Evolutionary conservation across 345 rosid species (phyloP).

Genomic region (Hevea brasiliensis): DNA sequence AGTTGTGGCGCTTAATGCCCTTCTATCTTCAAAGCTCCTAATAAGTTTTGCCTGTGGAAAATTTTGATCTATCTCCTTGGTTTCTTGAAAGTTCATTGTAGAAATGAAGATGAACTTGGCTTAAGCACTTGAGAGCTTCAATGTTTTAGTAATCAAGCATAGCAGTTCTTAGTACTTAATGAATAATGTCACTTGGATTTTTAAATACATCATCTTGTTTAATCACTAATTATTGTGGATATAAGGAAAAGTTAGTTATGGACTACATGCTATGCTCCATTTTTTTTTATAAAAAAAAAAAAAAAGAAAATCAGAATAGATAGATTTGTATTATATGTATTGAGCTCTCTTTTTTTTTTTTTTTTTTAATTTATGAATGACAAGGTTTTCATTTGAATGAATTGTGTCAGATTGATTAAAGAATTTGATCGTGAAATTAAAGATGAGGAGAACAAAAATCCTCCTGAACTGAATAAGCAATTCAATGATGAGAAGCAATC

Average conservation of each 20-base stretch:
- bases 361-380: neutral
- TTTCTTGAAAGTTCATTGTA: neutral
- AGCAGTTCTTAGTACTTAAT: neutral
- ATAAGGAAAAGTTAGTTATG: neutral
- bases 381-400: conserved; percentile 3
- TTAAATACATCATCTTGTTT: neutral
- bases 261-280: neutral
- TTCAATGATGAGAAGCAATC: conserved; percentile 98
- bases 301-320: neutral
- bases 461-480: conserved; percentile 78
- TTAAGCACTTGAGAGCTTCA: neutral
- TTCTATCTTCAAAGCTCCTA: neutral
- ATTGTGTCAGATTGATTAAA: conserved; percentile 70
- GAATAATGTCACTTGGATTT: neutral
- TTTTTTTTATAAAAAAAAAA: too few species aligned
- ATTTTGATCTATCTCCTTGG: neutral
- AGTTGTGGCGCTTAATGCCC: neutral
- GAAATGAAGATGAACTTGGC: neutral
- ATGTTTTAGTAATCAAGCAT: neutral
- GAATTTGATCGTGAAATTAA: conserved; percentile 88
- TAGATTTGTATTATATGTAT: neutral
- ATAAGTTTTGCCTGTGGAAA: neutral
- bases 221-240: neutral
- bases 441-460: conserved; percentile 74
- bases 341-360: neutral